Base-by-base conservation (phyloP, 305 asterid genomes). In the Solanum hybrid region DNA sequence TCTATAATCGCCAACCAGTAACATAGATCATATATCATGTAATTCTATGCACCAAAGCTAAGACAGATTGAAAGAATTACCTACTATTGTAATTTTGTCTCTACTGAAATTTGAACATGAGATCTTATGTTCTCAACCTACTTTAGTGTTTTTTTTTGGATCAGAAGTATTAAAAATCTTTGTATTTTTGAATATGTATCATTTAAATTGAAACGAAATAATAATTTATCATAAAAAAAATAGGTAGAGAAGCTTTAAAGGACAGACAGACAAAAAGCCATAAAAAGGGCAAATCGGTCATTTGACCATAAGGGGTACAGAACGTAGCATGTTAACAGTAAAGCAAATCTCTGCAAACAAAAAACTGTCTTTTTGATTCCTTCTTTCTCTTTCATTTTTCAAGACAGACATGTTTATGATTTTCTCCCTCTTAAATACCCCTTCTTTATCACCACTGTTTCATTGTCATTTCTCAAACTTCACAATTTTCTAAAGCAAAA, bases 341-440 rank as follows among this genome's bases (percentile, higher is more conserved):
- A 31, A 94, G 89, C 95, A 94, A 91, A 94, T 92, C 95, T 92
- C 94, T 94, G 95, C 76, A 84, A 17, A 89, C 80, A 45, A 45
- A 33, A 70, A 38, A 84, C 89, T 91, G 33, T 34, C 90, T 90
- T 90, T 91, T 92, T 85, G 91, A 91, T 93, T 79, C 87, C 93
- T 36, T 33, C 90, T 76, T 70, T 91, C 83, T 91, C 90, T 90
- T 88, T 92, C 93, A 92, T 61, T 31, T 92, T 91, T 91, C 83
- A 51, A 90, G 91, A 91, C 95, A 90, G 91, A 94, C 94, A 95
- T 93, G 34, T 93, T 70, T 82, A 80, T 79, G 85, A 14, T n/a
- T 73, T 11, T n/a, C 24, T 22, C 17, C 7, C 84, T 20, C 84
- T 39, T 83, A 89, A 32, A 87, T 29, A 77, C 80, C 57, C 72